These are phyloP conservation scores for Yamadazyma mexicana DNA, from an alignment of 1,139 yeast genomes.

Conservation along the genomic window DNA sequence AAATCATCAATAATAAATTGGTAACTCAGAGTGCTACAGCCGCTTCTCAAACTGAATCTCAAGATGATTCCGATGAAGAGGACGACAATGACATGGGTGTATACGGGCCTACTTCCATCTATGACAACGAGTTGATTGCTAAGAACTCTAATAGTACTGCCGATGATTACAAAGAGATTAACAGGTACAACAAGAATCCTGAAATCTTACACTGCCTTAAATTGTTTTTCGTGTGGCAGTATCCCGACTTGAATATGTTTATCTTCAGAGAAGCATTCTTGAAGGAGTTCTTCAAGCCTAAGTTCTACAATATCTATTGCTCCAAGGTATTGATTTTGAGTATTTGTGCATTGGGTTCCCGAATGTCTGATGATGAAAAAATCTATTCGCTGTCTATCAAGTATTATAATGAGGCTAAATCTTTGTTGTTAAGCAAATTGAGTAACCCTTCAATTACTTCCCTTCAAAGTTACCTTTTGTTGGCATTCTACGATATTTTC, in stretches of 20 bases:
- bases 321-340: constrained; percentile 52
- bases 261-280: constrained; percentile 66
- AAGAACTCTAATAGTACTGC: constrained; percentile 19
- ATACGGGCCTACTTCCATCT: constrained; percentile 55
- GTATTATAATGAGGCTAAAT: constrained; percentile 51
- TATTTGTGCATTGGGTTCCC: constrained; percentile 57
- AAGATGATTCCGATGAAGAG: constrained; percentile 12
- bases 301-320: constrained; percentile 48
- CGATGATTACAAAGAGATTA: constrained; percentile 26
- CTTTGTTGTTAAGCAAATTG: constrained; percentile 38
- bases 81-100: constrained; percentile 28
- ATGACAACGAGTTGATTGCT: constrained; percentile 31
- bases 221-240: constrained; percentile 62
- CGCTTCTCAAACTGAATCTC: constrained; percentile 3
- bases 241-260: constrained; percentile 64
- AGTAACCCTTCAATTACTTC: constrained; percentile 24
- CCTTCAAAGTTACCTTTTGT: constrained; percentile 17
- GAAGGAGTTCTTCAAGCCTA: constrained; percentile 54
- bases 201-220: constrained; percentile 52
- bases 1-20: background rate
- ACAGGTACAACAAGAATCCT: constrained; percentile 34
- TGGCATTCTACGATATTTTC: constrained; percentile 44
- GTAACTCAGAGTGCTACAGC: constrained; percentile 7
- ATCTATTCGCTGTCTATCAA: constrained; percentile 36
- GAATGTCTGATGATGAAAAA: constrained; percentile 45